Evolutionary conservation across 306 rosid genomes (phyloP), one percentile per base, ranked within the genome.

Genomic region (Cucurbita moschata): DNA sequence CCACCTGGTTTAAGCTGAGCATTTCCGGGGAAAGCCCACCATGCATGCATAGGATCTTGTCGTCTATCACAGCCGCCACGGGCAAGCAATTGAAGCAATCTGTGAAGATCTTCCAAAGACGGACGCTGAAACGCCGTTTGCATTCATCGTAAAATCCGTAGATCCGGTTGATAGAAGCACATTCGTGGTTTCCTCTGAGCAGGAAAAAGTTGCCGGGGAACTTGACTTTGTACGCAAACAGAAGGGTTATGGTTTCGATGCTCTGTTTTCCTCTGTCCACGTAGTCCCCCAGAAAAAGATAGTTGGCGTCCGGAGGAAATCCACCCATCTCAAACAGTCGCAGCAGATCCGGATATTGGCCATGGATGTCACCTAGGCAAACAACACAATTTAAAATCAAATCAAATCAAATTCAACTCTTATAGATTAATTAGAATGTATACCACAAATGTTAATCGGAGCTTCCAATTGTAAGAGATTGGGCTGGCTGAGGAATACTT

Each of bases 241-340:
- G 76, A 13, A 92, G 88, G 43, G 91, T 82, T 80, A 92, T 88
- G 1, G 98, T 92, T 68, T 92, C 98, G 1, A 90, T 71, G 74
- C 98, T 90, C 68, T 92, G 98, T 68, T 90, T 92, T 72, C 98
- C 98, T 85, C 98, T 86, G 81, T 92, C 98, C 0, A 92, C 98
- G 11, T 92, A 92, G 83, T 92, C 98, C 14, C 98, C 98, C 0
- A 92, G 91, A 78, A 92, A 92, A 0, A 92, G 81, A 57, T 92
- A 92, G 72, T 88, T 92, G 0, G 98, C 75, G 4, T 86, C 87
- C 0, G 98, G 98, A 0, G 98, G 98, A 73, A 87, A 92, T 1
- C 98, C 98, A 0, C 96, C 98, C 8, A 80, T 83, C 70, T 92
- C 92, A 15, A 92, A 92, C 21, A 90, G 23, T 3, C 98, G 85